Evolutionary conservation across 495 filamentous ascomycete species (phyloP).

Genomic region (Entonaema liquescens): DNA sequence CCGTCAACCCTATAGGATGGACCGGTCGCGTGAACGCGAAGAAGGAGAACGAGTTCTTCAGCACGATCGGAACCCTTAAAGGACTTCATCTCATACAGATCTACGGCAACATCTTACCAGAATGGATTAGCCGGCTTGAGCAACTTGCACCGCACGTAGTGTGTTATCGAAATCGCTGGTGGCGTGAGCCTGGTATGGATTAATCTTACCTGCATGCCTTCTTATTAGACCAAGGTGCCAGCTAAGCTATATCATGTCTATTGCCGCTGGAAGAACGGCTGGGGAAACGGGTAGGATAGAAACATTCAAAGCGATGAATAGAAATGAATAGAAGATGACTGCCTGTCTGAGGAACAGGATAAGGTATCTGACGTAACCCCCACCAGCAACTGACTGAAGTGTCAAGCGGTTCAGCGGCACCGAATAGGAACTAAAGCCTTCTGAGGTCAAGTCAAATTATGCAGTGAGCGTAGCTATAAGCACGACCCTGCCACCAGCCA

Average conservation of each 20-base stretch:
- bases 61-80: conserved; percentile 21
- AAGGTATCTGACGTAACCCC: too few species aligned
- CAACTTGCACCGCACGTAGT: conserved; percentile 18
- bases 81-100: conserved; percentile 27
- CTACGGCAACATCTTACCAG: conserved; percentile 30
- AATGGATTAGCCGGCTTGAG: conserved; percentile 33
- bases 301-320: background rate
- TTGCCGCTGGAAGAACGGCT: too few species aligned
- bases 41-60: conserved; percentile 43
- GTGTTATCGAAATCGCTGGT: conserved; percentile 30
- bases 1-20: conserved; percentile 26
- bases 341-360: too few species aligned
- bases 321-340: too few species aligned
- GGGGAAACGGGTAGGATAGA: background rate
- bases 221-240: background rate
- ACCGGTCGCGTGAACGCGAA: conserved; percentile 24
- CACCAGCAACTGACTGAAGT: too few species aligned
- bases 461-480: too few species aligned
- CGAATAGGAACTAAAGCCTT: too few species aligned
- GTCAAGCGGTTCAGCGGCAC: too few species aligned
- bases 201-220: background rate
- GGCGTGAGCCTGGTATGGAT: conserved; percentile 38
- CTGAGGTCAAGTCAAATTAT: too few species aligned
- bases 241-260: background rate
- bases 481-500: too few species aligned